These are phyloP conservation scores for Allantophomopsis lycopodina DNA, from an alignment of 2,329 filamentous ascomycete genomes.

Conservation along the genomic window DNA sequence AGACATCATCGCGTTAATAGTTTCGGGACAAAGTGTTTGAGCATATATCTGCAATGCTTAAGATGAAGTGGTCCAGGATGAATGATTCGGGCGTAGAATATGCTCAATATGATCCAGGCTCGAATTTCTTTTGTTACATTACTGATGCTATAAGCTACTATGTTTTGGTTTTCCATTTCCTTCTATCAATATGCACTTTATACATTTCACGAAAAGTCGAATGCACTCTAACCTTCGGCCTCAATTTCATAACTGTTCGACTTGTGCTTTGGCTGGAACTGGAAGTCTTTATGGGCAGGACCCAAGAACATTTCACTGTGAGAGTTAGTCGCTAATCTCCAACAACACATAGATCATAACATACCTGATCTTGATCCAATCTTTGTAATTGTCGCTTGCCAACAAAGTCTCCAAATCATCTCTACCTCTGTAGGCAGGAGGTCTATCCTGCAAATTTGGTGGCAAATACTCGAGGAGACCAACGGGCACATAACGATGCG, in stretches of 20 bases:
- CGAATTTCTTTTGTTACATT: too few relatives aligned
- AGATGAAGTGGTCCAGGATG: too few relatives aligned
- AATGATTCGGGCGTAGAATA: too few relatives aligned
- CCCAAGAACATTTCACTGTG: conserved; percentile 93
- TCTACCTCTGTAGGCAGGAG: conserved; percentile 69
- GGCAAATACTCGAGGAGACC: conserved; percentile 82
- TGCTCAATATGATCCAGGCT: too few relatives aligned
- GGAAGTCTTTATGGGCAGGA: conserved; percentile 77
- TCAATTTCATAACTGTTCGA: conserved; percentile 81
- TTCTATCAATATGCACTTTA: too few relatives aligned
- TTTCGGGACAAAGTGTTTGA: too few relatives aligned
- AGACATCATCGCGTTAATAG: too few relatives aligned
- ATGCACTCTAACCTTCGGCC: conserved; percentile 42
- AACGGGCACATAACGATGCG: conserved; percentile 80
- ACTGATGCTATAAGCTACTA: too few relatives aligned
- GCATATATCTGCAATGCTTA: too few relatives aligned
- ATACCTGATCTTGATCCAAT: conserved; percentile 98
- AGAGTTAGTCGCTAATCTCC: neutral
- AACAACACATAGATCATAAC: conserved; percentile 17
- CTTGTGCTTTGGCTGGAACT: conserved; percentile 96
- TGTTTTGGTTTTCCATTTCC: too few relatives aligned
- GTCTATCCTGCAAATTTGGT: conserved; percentile 77
- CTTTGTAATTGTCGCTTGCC: conserved; percentile 80
- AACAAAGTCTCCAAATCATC: conserved; percentile 91
- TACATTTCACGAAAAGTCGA: too few relatives aligned